These are phyloP conservation scores for Pneumocystis oryctolagi DNA, from an alignment of 1,139 yeast species.

Conservation along the genomic window DNA sequence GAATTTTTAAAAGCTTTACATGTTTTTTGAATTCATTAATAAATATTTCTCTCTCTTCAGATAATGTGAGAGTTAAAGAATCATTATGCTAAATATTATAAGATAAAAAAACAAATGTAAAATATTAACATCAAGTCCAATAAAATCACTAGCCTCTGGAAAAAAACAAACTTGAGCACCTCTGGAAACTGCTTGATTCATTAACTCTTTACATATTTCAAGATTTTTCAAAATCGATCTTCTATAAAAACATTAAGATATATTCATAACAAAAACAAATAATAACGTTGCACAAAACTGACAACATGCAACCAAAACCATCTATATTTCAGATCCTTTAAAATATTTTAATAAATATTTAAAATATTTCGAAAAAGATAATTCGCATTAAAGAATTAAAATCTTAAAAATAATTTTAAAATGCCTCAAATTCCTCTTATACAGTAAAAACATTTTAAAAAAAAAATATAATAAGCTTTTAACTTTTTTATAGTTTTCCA, in stretches of 20 bases:
- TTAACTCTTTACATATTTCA: conserved; percentile 43
- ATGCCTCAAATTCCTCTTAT: neutral
- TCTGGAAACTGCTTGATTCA: conserved; percentile 2
- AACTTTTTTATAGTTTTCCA: conserved; percentile 22
- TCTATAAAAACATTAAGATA: neutral
- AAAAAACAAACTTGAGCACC: conserved; percentile 56
- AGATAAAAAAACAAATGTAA: too few species aligned
- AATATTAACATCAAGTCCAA: conserved; percentile 35
- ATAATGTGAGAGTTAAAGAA: neutral
- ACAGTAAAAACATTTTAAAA: neutral
- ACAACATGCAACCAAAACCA: neutral
- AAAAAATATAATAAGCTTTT: neutral
- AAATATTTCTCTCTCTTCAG: conserved; percentile 23
- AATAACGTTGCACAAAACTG: neutral
- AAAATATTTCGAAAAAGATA: neutral
- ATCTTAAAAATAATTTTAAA: neutral
- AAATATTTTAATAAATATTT: too few species aligned
- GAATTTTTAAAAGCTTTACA: conserved; percentile 28
- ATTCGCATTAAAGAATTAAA: neutral
- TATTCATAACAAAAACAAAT: neutral
- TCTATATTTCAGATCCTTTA: too few species aligned
- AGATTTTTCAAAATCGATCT: conserved; percentile 39
- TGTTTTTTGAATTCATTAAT: conserved; percentile 35
- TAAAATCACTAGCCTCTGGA: conserved; percentile 88
- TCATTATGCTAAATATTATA: neutral